Percentiles rank a stretch among this genome's conserved stretches.
Conservation (phyloP, 768 basidiomycete genomes). For the Cystofilobasidium bisporidii region DNA sequence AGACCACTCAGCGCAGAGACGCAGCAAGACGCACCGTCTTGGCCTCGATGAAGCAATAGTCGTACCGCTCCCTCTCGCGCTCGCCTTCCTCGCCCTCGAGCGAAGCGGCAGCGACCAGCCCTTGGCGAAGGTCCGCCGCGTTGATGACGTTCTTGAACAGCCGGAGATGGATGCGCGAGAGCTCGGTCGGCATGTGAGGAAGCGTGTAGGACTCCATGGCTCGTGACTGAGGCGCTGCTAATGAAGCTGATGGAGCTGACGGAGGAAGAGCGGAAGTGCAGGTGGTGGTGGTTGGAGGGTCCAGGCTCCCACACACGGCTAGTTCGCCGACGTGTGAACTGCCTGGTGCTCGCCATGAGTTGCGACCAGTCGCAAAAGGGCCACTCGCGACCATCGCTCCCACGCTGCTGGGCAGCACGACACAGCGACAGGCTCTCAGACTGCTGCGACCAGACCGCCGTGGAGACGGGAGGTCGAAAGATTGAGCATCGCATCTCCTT, state of each 20-base stretch:
- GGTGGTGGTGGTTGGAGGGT: background rate
- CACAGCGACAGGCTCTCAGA: too few relatives aligned
- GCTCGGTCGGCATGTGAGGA: slow-evolving; percentile 32
- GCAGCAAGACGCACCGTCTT: slow-evolving; percentile 52
- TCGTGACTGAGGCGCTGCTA: too few relatives aligned
- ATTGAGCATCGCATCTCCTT: too few relatives aligned
- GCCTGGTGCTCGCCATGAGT: too few relatives aligned
- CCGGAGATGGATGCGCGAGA: slow-evolving; percentile 45
- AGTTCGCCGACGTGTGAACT: too few relatives aligned
- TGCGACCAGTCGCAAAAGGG: too few relatives aligned
- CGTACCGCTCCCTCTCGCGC: slow-evolving; percentile 61
- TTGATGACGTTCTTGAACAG: slow-evolving; percentile 63
- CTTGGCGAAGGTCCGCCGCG: slow-evolving; percentile 50
- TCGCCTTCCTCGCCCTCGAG: slow-evolving; percentile 53
- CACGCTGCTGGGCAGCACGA: too few relatives aligned
- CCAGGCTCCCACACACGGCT: too few relatives aligned
- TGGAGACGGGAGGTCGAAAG: too few relatives aligned
- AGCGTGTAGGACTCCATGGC: slow-evolving; percentile 41
- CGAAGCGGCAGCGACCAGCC: slow-evolving; percentile 63
- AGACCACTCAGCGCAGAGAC: background rate
- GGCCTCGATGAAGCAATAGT: slow-evolving; percentile 86
- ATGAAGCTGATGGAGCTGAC: background rate
- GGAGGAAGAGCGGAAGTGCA: background rate
- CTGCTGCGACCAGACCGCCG: too few relatives aligned
- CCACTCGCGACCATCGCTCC: too few relatives aligned